Percentiles rank a stretch among this genome's conserved stretches.
These are phyloP conservation scores for Boeremia exigua DNA, from an alignment of 2,329 filamentous ascomycete genomes.

Conservation along the genomic window DNA sequence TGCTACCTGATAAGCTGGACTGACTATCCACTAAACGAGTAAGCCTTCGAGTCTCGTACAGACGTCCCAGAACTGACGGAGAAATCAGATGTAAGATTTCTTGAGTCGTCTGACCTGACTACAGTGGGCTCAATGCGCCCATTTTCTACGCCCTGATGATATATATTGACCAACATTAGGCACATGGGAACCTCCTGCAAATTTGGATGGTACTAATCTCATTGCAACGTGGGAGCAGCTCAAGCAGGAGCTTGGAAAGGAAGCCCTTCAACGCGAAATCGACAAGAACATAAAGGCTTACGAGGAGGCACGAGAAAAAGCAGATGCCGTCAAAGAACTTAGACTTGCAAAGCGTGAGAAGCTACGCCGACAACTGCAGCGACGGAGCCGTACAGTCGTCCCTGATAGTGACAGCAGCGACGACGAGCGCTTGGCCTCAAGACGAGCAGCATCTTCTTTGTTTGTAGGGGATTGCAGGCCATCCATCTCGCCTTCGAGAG, in stretches of 20 bases:
- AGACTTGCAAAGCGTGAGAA: conserved; percentile 25
- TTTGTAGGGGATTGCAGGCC: conserved; percentile 15
- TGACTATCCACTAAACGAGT: conserved; percentile 58
- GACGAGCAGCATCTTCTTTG: conserved; percentile 5
- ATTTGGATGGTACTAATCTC: conserved; percentile 20
- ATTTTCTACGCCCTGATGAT: background rate
- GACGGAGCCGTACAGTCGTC: background rate
- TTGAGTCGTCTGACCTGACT: background rate
- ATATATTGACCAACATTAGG: conserved; percentile 18
- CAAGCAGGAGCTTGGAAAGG: conserved; percentile 15
- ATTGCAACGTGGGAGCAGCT: conserved; percentile 8
- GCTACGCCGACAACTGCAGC: conserved; percentile 22
- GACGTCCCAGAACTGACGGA: background rate
- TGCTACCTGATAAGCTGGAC: conserved; percentile 70
- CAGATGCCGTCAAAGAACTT: conserved; percentile 3
- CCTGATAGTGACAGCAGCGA: conserved; percentile 18
- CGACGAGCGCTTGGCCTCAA: conserved; percentile 7
- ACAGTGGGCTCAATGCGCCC: background rate
- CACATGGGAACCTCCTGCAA: conserved; percentile 36
- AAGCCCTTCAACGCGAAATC: conserved; percentile 10
- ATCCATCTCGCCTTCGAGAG: background rate
- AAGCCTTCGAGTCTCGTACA: background rate
- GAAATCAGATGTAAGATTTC: background rate
- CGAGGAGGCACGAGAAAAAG: conserved; percentile 12
- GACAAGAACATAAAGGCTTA: conserved; percentile 16